phyloP scores from a whole-genome alignment of 306 rosid genomes.

The Trifolium dubium region DNA sequence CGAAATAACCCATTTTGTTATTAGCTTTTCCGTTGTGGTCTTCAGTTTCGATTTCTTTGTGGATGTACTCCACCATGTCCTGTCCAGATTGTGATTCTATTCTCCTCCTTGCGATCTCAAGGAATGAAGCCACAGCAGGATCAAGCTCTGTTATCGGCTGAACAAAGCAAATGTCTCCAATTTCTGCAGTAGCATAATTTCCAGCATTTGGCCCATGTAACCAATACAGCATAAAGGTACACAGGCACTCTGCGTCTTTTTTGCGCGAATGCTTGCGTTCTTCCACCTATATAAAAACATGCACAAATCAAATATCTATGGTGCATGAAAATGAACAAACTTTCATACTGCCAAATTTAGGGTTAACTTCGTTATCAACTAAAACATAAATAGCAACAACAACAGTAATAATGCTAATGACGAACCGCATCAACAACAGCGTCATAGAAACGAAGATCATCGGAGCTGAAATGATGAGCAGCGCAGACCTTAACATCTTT shows the following conservation, averaged over 20 bases:
- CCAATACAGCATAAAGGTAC: conserved; percentile 62
- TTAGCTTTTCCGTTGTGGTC: conserved; percentile 8
- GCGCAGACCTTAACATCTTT: conserved; percentile 42
- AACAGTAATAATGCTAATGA: neutral
- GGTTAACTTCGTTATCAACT: neutral
- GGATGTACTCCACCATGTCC: neutral
- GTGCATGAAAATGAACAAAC: neutral
- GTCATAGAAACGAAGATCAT: conserved; percentile 51
- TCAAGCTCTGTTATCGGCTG: conserved; percentile 45
- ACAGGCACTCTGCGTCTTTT: conserved; percentile 60
- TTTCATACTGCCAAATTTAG: neutral
- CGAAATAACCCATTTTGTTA: conserved; percentile 36
- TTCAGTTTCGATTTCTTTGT: conserved; percentile 14
- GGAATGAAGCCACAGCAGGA: conserved; percentile 58
- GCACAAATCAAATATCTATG: conserved; percentile 1
- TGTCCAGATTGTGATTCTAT: conserved; percentile 1
- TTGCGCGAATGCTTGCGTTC: conserved; percentile 46
- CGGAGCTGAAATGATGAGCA: neutral
- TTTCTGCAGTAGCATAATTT: conserved; percentile 24
- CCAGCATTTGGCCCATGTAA: conserved; percentile 66
- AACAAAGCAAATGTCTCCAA: conserved; percentile 59
- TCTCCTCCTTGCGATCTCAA: conserved; percentile 46
- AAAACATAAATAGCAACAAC: neutral
- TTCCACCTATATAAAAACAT: conserved; percentile 59
- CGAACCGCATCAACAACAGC: conserved; percentile 38